Conservation (phyloP, 1,139 yeast genomes). For the Magnusiomyces suaveolens region DNA sequence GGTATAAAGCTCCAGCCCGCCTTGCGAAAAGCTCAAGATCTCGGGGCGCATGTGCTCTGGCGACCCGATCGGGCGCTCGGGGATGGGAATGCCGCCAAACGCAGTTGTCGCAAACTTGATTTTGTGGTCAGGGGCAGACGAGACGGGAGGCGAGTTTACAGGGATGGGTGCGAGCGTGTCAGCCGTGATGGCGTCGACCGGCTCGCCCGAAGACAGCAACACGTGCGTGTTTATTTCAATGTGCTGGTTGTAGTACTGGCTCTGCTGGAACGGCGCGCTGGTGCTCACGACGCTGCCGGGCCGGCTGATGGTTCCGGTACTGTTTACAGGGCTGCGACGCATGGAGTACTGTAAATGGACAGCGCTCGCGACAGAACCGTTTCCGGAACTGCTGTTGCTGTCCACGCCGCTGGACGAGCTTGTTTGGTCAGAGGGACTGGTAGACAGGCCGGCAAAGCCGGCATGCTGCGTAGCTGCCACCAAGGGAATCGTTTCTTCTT, state of each 20-base stretch:
- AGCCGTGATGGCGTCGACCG: not conserved
- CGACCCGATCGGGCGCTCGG: too few species aligned
- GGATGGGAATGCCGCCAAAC: not conserved
- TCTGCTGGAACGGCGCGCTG: too few species aligned
- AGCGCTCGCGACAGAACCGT: too few species aligned
- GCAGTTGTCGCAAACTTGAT: not conserved
- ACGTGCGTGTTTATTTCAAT: too few species aligned
- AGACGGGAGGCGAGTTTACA: not conserved
- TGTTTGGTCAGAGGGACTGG: not conserved
- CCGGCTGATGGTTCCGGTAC: not conserved
- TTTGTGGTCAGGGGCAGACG: not conserved
- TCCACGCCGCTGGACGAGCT: not conserved
- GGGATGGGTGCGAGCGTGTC: not conserved
- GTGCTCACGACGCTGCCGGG: too few species aligned
- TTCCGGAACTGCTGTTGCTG: too few species aligned
- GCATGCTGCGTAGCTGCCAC: too few species aligned
- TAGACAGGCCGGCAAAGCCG: not conserved
- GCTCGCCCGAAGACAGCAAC: too few species aligned
- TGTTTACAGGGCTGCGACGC: not conserved
- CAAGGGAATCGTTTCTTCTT: not conserved
- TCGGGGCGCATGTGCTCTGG: too few species aligned
- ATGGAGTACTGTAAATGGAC: not conserved
- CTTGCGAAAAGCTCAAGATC: too few species aligned
- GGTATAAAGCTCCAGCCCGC: too few species aligned
- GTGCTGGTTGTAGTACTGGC: too few species aligned